Percentiles rank a stretch among this genome's conserved stretches.
Evolutionary conservation across 2,329 filamentous ascomycete genomes (phyloP).

Genomic region (Cladosporium sp.): DNA sequence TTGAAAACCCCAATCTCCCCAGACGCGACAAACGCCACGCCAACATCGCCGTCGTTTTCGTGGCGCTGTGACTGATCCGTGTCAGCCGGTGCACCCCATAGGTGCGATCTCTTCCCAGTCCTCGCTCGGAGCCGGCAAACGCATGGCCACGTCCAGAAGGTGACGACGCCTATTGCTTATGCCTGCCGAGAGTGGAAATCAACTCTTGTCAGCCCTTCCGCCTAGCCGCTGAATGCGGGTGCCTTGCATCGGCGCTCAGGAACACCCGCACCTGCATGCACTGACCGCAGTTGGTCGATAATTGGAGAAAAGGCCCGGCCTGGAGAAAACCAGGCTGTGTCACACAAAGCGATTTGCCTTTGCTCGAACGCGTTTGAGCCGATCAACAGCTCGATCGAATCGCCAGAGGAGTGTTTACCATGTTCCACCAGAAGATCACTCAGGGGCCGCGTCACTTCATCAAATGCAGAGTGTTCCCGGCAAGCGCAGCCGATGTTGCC

Average conservation of each 20-base stretch:
- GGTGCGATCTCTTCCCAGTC: neutral
- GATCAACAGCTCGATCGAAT: neutral
- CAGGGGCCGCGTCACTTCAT: neutral
- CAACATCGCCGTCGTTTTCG: slow-evolving; percentile 8
- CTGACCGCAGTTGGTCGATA: slow-evolving; percentile 2
- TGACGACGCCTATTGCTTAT: slow-evolving; percentile 10
- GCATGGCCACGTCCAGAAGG: neutral
- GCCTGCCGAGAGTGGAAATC: slow-evolving; percentile 3
- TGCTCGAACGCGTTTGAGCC: too few relatives aligned
- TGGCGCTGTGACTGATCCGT: neutral
- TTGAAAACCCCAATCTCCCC: slow-evolving; percentile 4
- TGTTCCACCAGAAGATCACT: neutral
- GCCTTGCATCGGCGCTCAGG: slow-evolving; percentile 12
- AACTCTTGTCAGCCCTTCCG: slow-evolving; percentile 1
- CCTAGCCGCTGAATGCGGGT: slow-evolving; percentile 1
- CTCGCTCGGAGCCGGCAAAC: neutral
- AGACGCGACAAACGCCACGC: slow-evolving; percentile 8
- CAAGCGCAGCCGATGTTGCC: neutral
- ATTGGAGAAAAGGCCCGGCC: neutral
- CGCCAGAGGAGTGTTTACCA: neutral
- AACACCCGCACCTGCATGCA: slow-evolving; percentile 9
- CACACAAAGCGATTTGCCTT: neutral
- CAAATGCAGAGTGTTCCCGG: neutral
- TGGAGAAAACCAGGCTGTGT: neutral
- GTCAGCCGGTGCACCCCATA: neutral